phyloP scores from a whole-genome alignment of 1,139 yeast species.

The Debaryomyces coudertii region DNA sequence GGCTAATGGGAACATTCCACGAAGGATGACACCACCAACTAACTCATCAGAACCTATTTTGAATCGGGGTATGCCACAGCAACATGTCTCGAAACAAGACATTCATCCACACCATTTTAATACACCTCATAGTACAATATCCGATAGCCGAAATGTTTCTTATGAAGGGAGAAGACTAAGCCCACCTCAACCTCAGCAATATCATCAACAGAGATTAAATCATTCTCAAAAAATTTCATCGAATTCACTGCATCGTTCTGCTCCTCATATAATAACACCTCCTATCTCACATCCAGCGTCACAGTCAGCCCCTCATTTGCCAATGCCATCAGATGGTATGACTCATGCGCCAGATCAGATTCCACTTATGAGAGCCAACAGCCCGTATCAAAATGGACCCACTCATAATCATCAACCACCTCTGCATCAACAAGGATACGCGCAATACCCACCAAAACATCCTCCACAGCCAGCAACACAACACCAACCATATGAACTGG shows the following conservation, averaged over 20 bases:
- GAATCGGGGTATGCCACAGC: background rate
- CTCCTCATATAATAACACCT: background rate
- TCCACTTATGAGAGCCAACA: background rate
- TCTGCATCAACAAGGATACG: background rate
- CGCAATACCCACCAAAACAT: background rate
- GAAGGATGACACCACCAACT: background rate
- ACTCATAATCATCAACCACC: background rate
- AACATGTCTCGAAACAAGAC: background rate
- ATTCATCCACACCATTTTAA: too few relatives aligned
- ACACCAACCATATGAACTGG: slow-evolving; percentile 1
- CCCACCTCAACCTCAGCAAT: background rate
- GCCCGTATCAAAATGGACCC: background rate
- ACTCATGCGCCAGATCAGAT: background rate
- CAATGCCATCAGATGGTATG: background rate
- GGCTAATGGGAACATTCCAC: background rate
- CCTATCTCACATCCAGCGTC: background rate
- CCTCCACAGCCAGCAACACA: background rate
- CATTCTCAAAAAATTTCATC: slow-evolving; percentile 2
- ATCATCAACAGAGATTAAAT: background rate
- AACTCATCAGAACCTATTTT: background rate
- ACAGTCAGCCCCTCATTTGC: slow-evolving; percentile 2
- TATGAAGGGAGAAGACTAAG: background rate
- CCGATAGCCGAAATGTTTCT: background rate
- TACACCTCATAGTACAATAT: background rate
- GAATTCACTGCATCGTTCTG: background rate